These are phyloP conservation scores for Rhodamnia rubescens DNA, from an alignment of 345 rosid genomes.

Conservation along the genomic window DNA sequence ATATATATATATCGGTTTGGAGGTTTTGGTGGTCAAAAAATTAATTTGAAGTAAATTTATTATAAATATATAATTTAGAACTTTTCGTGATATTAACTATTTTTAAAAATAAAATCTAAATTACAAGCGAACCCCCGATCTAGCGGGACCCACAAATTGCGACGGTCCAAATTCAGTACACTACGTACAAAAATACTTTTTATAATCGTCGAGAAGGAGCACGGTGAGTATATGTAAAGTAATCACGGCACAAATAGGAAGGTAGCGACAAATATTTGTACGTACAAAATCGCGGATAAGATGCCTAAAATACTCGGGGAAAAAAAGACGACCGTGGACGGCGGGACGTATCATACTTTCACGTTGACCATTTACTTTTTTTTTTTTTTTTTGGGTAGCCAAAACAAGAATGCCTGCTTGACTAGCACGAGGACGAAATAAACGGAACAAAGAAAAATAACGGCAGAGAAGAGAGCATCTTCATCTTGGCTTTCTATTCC, in stretches of 20 bases:
- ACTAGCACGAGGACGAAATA: not conserved
- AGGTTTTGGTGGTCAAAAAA: no score
- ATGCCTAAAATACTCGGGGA: not conserved
- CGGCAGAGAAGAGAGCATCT: not conserved
- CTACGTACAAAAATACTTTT: no score
- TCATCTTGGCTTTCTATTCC: not conserved
- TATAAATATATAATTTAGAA: no score
- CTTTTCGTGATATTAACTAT: no score
- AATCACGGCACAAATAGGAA: not conserved
- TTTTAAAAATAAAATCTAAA: no score
- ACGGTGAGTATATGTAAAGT: no score
- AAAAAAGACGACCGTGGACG: not conserved
- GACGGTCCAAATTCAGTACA: no score
- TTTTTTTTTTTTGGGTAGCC: not conserved
- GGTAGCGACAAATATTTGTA: not conserved
- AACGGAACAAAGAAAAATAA: not conserved
- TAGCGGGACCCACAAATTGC: no score
- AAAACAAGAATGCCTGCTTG: not conserved
- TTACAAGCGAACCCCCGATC: no score
- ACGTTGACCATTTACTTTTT: not conserved
- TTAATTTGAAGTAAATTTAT: no score
- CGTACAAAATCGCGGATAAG: not conserved
- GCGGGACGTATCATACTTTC: not conserved
- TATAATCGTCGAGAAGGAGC: no score
- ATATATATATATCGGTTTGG: fast-evolving